Conservation (phyloP, 1,284 basidiomycete genomes). For the Ustilago hordei region DNA sequence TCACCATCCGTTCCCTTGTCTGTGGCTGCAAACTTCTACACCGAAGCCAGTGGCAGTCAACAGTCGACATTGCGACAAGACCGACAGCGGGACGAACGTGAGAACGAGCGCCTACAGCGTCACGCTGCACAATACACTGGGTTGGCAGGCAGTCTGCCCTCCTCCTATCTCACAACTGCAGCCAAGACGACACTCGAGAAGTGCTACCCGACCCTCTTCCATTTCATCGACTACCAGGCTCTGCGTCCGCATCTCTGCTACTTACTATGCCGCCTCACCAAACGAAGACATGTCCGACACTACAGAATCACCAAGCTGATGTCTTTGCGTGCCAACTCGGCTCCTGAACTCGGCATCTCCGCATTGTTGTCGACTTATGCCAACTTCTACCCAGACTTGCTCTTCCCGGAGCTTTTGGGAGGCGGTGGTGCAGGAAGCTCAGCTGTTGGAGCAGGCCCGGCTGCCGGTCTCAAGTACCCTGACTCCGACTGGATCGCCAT, state of each 20-base stretch:
- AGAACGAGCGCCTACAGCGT: constrained; percentile 28
- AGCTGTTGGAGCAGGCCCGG: constrained; percentile 27
- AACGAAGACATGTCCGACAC: constrained; percentile 51
- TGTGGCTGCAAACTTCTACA: constrained; percentile 39
- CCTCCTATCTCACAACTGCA: constrained; percentile 41
- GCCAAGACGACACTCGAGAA: constrained; percentile 42
- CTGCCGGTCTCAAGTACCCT: constrained; percentile 47
- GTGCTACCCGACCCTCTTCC: constrained; percentile 56
- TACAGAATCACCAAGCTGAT: constrained; percentile 56
- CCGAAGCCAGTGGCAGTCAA: not conserved
- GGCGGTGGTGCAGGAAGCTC: constrained; percentile 29
- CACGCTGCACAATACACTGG: constrained; percentile 34
- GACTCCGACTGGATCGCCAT: constrained; percentile 43
- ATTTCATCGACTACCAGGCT: constrained; percentile 55
- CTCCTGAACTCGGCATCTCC: constrained; percentile 40
- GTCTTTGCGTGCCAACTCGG: constrained; percentile 39
- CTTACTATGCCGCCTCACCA: constrained; percentile 48
- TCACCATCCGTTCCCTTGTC: constrained; percentile 38
- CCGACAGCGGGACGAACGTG: constrained; percentile 22
- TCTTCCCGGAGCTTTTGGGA: constrained; percentile 52
- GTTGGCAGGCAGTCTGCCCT: constrained; percentile 35
- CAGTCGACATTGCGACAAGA: constrained; percentile 8
- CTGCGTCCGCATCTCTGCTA: constrained; percentile 54
- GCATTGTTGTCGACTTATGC: constrained; percentile 53
- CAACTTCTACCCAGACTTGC: constrained; percentile 57